Evolutionary conservation across 2,329 filamentous ascomycete genomes (phyloP), one percentile per base, ranked within the genome.

Genomic region (Macrophomina pseudophaseolina): DNA sequence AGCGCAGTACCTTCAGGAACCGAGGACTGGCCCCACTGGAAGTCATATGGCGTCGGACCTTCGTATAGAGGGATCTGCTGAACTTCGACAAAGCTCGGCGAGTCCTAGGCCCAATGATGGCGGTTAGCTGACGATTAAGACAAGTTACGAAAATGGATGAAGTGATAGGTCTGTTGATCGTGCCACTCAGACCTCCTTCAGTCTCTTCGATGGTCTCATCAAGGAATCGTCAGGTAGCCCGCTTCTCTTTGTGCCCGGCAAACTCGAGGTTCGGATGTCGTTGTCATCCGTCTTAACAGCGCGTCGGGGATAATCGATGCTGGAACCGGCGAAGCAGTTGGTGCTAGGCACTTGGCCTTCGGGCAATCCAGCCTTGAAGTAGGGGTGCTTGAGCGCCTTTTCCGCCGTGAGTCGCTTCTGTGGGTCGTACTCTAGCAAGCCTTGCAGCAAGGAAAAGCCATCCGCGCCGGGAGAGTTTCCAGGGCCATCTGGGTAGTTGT

Each of bases 201-300:
- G 72, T 65, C 86, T 83, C 74, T 88, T 87, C 14, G 83, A 76
- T 14, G 85, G 83, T 66, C 84, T 75, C 58, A 89, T 82, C n/a
- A 96, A 74, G 63, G 83, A 85, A 77, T 97, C 94, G 74, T 98
- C 94, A 0, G 91, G 91, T 48, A 97, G 75, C 0, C 91, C 94
- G 70, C 91, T 94, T 68, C 94, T 84, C 81, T 98, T 98, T 0
- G 94, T 97, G 0, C 94, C 95, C 0, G 94, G 93, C 42, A 97
- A 79, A 77, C 93, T 97, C 51, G 90, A 90, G 0, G 92, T 94
- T n/a, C 92, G 85, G 66, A 98, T 97, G 78, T 98, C 95, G 72
- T 97, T 97, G 76, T 97, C 93, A 74, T 99, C 95, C 73, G 96
- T 90, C 72, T 91, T 97, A 48, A 99, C 94, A 58, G 94, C 87